Percentiles rank a stretch among this genome's conserved stretches.
Evolutionary conservation across 805 yeast genomes (phyloP).

Genomic region (Candida jianshihensis): DNA sequence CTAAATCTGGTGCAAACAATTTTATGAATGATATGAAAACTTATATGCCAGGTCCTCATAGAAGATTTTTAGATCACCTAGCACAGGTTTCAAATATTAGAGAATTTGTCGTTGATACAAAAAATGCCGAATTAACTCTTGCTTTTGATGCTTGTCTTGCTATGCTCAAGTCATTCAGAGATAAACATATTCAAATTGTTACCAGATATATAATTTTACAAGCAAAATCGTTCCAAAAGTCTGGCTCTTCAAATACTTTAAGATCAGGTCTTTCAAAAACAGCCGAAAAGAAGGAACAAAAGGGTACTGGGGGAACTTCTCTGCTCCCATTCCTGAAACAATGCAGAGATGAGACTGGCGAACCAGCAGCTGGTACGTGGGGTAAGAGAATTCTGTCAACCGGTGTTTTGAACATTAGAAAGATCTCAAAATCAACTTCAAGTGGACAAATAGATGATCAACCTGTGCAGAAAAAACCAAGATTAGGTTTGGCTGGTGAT

Average conservation of each 20-base stretch:
- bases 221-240: conserved; percentile 47
- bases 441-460: no score
- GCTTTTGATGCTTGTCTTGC: conserved; percentile 88
- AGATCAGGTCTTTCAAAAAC: conserved; percentile 55
- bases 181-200: conserved; percentile 89
- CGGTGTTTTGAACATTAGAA: conserved; percentile 31
- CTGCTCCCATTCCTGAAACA: conserved; percentile 88
- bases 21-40: conserved; percentile 79
- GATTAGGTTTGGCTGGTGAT: conserved; percentile 27
- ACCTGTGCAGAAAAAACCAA: conserved; percentile 18
- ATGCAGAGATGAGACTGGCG: conserved; percentile 94
- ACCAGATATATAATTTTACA: conserved; percentile 81
- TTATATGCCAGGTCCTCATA: conserved; percentile 88
- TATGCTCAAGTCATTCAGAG: conserved; percentile 81
- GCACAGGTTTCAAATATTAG: conserved; percentile 52
- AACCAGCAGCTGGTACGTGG: conserved; percentile 90
- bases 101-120: conserved; percentile 49
- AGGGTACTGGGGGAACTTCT: conserved; percentile 94
- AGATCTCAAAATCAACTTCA: conserved; percentile 4
- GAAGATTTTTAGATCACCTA: conserved; percentile 61
- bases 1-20: conserved; percentile 28
- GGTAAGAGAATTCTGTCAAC: conserved; percentile 65
- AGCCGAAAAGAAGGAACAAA: conserved; percentile 45
- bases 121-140: conserved; percentile 50
- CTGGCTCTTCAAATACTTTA: conserved; percentile 51